phyloP scores from a whole-genome alignment of 2,329 filamentous ascomycete species.

The Clonostachys solani region DNA sequence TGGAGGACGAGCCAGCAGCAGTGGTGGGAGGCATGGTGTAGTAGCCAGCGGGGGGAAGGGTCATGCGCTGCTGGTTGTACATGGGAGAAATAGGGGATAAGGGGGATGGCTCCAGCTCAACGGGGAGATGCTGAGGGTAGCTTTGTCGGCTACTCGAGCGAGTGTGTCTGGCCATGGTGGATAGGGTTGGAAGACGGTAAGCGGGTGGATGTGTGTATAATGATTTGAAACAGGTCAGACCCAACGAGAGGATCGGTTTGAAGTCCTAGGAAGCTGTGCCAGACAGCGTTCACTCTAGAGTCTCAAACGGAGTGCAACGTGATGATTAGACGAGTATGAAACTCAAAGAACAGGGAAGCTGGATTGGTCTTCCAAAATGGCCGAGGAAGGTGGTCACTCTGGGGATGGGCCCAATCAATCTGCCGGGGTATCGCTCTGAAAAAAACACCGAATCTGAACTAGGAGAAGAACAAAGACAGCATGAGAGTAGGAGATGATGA shows the following conservation, averaged over 20 bases:
- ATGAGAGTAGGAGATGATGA: constrained; percentile 9
- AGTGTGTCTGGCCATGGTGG: constrained; percentile 32
- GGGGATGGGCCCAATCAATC: constrained; percentile 2
- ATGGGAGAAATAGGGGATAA: constrained; percentile 15
- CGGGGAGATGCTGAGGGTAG: constrained; percentile 31
- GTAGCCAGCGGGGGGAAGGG: constrained; percentile 23
- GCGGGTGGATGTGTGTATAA: constrained; percentile 4
- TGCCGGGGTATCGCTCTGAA: constrained; percentile 3
- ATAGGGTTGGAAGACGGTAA: background rate
- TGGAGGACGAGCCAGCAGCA: constrained; percentile 1
- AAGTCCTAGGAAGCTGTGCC: background rate
- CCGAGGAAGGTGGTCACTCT: constrained; percentile 10
- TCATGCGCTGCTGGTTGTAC: constrained; percentile 34
- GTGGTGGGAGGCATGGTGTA: constrained; percentile 40
- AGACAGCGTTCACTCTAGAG: too few relatives aligned
- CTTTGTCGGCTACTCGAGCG: constrained; percentile 18
- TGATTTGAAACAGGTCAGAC: constrained; percentile 2
- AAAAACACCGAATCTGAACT: background rate
- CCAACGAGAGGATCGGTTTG: constrained; percentile 2
- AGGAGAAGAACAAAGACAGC: constrained; percentile 6
- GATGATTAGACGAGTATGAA: constrained; percentile 5
- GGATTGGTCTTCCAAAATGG: constrained; percentile 2
- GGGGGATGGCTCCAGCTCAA: constrained; percentile 31
- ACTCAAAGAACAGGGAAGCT: background rate
- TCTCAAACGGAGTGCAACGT: background rate